Evolutionary conservation across 352 stramenopile genomes (phyloP), one percentile per base, ranked within the genome.

Genomic region (Blastocystis hominis): DNA sequence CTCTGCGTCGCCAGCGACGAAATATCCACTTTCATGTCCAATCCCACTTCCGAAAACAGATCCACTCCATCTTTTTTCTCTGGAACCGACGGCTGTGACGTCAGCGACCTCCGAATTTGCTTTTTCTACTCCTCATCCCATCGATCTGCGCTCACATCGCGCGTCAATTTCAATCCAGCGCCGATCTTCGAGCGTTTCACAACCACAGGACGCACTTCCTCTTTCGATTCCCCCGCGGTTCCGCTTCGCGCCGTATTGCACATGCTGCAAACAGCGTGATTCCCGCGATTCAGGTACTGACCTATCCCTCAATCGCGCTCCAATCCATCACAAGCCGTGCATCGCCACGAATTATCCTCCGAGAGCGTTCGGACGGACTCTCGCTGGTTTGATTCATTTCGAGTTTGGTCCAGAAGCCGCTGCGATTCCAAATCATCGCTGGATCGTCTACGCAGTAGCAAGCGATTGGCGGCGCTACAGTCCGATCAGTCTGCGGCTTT

Each of bases 101-200:
- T 44, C 17, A 30, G 47, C 24, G 44, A 15, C 38, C 44, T 9
- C 15, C n/a, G 42, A 6, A 50, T 47, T 47, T 61, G 20, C 72
- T 84, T n/a, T 24, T 24, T 30, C 34, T 84, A 50, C 53, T 10
- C n/a, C 50, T 54, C 40, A 42, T 36, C n/a, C 3, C 38, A 13
- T 17, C 34, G 13, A 38, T 34, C 36, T 30, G 54, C 72, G n/a
- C 62, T 46, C 15, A 77, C 50, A 44, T 15, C 62, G 17, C 62
- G 59, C 30, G 30, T 84, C 72, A 84, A 53, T 53, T 84, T 84
- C 72, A 84, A 68, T 24, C 72, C 72, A 15, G n/a, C n/a, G 36
- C 72, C 72, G n/a, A 84, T 63, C 47, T 36, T 30, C 7, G 72
- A 84, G 10, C 38, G 59, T 53, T 66, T 84, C 20, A 84, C 36